Evolutionary conservation across 768 basidiomycete species (phyloP), one percentile per base, ranked within the genome.

Genomic region (Boletus reticulatus): DNA sequence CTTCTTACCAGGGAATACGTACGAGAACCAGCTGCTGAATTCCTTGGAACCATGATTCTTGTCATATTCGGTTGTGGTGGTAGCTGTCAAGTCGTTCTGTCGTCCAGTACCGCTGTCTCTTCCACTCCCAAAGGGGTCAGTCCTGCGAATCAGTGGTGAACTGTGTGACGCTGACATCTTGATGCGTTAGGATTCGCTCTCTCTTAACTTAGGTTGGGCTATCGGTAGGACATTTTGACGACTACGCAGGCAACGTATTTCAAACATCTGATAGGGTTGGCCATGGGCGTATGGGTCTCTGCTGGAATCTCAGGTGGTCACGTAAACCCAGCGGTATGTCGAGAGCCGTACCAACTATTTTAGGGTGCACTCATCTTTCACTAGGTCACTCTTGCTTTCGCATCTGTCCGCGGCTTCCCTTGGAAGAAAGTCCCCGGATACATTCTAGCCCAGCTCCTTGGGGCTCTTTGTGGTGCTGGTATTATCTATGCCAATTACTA

Each of bases 361-460:
- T 34, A n/a, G 8, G 29, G 8, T 32, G 11, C 19, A 17, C 51
- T 63, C n/a, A 66, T 27, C 36, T 27, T 39, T n/a, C 10, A 5
- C 31, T 22, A 87, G 85, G 78, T 92, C 24, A 93, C 91, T 17
- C 70, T 93, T 48, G 78, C 83, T 14, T 64, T 91, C 43, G 88
- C 87, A 5, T 75, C 81, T 3, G 84, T 84, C 68, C 83, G 90
- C 58, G 79, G 78, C 44, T 92, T 93, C 70, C 88, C 91, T 0
- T 88, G 88, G 86, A 79, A 77, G 60, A 92, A 92, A 67, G 91
- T 91, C 0, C 91, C 91, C 0, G 77, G 62, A 20, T 91, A 84
- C 66, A 80, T 88, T 44, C 63, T 83, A 47, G 80, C 84, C 0
- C 88, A 89, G 66, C 54, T 85, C 19, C 66, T 88, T 47, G 88